Base-by-base conservation (phyloP, 257 asterid species). In the Thymus quinquecostatus region DNA sequence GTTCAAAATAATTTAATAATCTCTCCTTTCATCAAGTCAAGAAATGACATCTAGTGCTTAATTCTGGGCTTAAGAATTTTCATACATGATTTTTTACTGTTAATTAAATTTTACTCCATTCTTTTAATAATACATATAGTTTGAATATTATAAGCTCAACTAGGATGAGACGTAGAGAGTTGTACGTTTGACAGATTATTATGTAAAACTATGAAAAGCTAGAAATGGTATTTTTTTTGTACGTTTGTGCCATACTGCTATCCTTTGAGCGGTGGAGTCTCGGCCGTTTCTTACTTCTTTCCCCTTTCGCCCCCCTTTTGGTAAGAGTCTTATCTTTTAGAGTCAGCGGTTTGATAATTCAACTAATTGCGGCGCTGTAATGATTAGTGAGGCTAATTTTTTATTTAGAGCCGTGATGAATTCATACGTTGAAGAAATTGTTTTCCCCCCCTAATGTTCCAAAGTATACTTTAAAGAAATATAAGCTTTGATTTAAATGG, bases 231-330 rank as follows among this genome's bases (percentile, higher is more conserved):
- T 62, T 50, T 9, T 55, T 72, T 68, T 71, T 72, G 36, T 4
- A 8, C n/a, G 30, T 44, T 63, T 68, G 47, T 62, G 60, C 72
- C 77, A 40, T 74, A 53, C 74, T 38, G 72, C 38, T 12, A 75
- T 80, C 73, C 73, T 51, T 65, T 30, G 63, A 51, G 70, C 57
- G 60, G 79, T 32, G 75, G 62, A 12, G 40, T 30, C 47, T 75
- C 54, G 60, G 62, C 74, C 54, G 38, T n/a, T 72, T 32, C 10
- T 63, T 33, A 11, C 34, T 54, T 30, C 2, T 54, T 53, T 51
- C n/a, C 3, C 11, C 70, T 67, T 62, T 60, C 1, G 78, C 65
- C 65, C 58, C 69, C 4, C 13, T 66, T 36, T 44, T 14, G 12
- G 55, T 5, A 2, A 41, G 44, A 51, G 13, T 53, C 68, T 48